Evolutionary conservation across 2,329 filamentous ascomycete species (phyloP), one percentile per base, ranked within the genome.

Genomic region (Verticillium longisporum): DNA sequence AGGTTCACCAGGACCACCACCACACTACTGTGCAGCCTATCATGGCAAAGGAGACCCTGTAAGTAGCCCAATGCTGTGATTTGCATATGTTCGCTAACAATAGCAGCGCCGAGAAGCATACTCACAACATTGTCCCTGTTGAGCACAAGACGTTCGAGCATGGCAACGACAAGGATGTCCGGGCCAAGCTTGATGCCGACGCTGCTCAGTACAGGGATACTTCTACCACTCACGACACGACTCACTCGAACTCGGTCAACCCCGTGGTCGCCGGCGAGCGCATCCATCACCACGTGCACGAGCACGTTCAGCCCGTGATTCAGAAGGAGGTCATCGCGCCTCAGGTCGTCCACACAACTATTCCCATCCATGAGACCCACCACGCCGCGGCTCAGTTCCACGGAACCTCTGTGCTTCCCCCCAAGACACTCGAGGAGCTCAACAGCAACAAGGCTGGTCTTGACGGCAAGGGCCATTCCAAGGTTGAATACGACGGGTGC

Each of bases 1-100:
- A 91, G 67, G 77, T 90, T 4, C 87, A 91, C 69, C 88, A 90
- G 70, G 85, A 90, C 62, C 88, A 91, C 67, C 85, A 89, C 71
- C 87, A 91, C 71, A 88, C 86, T 56, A 86, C 85, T 0, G 76
- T 90, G 1, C 88, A 91, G 73, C 88, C 88, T 0, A 74, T 91
- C 31, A 55, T 66, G 13, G 62, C 64, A 15, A 68, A 68, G 37
- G 73, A 77, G 59, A 66, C 62, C 61, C 74, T 79, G 64, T 83
- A 83, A 68, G 78, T 10, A 26, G 26, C 26, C 26, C 72, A 68
- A 14, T 26, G 26, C 4, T 4, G 26, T 4, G 26, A 26, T 26
- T 26, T 26, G 4, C 26, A 26, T 26, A 3, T 26, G 26, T 3
- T 26, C 26, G 26, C 26, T 26, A 60, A 60, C 50, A 10, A 2